A percentile compares a stretch with the other conserved stretches of the same genome.
These are phyloP conservation scores for Cyberlindnera maritima DNA, from an alignment of 805 yeast genomes.

Conservation along the genomic window DNA sequence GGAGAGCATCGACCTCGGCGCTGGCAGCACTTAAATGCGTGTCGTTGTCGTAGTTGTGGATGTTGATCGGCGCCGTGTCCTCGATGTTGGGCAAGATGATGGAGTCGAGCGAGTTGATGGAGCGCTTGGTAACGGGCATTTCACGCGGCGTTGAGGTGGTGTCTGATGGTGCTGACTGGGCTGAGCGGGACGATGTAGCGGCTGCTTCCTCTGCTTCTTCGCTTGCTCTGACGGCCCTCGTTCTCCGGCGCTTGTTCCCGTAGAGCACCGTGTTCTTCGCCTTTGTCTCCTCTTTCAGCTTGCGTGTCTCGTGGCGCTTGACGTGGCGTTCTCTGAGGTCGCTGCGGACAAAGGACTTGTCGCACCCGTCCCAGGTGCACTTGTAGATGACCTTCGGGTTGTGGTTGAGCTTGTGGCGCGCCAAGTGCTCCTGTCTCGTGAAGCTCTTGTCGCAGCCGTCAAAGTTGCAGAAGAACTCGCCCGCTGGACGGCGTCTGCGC, in stretches of 20 bases:
- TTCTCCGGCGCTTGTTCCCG: conserved; percentile 16
- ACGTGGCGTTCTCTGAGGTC: conserved; percentile 50
- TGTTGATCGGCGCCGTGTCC: conserved; percentile 21
- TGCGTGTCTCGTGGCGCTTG: conserved; percentile 39
- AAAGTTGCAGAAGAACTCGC: conserved; percentile 39
- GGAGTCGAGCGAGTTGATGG: conserved; percentile 27
- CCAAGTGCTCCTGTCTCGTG: conserved; percentile 59
- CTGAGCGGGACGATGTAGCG: not conserved
- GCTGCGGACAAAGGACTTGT: conserved; percentile 59
- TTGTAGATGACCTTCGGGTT: conserved; percentile 51
- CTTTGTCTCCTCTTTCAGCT: conserved; percentile 28
- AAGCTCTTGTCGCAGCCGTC: conserved; percentile 55
- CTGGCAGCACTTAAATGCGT: conserved; percentile 29
- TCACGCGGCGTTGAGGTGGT: not conserved
- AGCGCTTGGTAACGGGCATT: not conserved
- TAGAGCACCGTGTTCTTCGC: conserved; percentile 13
- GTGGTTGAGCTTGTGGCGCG: conserved; percentile 64
- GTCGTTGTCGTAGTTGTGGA: conserved; percentile 23
- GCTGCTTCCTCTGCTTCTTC: not conserved
- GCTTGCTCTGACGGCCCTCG: conserved; percentile 1
- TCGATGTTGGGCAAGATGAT: conserved; percentile 28
- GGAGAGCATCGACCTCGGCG: conserved; percentile 28
- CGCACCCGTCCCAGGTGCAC: conserved; percentile 49
- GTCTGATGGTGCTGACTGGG: not conserved
- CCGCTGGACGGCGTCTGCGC: conserved; percentile 28